Conservation (phyloP, 2,329 filamentous ascomycete species). For the Fusarium sp. region DNA sequence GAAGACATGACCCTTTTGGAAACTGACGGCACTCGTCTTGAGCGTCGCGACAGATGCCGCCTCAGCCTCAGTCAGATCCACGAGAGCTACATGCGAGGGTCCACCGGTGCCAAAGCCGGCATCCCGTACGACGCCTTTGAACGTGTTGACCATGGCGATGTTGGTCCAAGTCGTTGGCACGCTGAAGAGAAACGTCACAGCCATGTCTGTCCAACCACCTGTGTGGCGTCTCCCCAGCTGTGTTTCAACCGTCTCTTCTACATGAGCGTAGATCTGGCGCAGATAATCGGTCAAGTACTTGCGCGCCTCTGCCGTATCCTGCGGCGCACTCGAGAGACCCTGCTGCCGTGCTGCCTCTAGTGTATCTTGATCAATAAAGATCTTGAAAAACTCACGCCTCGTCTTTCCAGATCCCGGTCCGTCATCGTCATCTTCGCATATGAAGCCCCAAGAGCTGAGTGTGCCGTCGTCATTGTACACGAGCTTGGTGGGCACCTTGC, state of each 20-base stretch:
- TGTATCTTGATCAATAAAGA: conserved; percentile 54
- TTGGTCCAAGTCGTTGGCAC: not conserved
- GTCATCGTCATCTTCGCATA: not conserved
- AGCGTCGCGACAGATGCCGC: not conserved
- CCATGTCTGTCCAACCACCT: not conserved
- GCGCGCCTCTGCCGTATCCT: not conserved
- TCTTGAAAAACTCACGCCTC: conserved; percentile 65
- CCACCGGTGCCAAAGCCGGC: not conserved
- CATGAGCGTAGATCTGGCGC: not conserved
- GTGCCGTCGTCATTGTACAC: conserved; percentile 56
- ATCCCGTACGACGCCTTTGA: not conserved
- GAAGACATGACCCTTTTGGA: not conserved
- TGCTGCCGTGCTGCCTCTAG: not conserved
- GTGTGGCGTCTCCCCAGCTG: not conserved
- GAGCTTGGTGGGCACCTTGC: conserved; percentile 65
- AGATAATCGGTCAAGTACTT: not conserved
- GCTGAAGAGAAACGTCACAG: not conserved
- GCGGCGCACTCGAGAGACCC: not conserved
- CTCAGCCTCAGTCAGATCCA: not conserved
- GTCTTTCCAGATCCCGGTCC: not conserved
- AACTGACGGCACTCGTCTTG: not conserved
- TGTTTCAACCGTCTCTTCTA: not conserved
- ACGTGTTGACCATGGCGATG: not conserved
- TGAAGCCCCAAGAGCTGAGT: conserved; percentile 61
- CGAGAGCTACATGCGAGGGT: not conserved